Conservation (phyloP, 345 rosid species). For the Salix purpurea region DNA sequence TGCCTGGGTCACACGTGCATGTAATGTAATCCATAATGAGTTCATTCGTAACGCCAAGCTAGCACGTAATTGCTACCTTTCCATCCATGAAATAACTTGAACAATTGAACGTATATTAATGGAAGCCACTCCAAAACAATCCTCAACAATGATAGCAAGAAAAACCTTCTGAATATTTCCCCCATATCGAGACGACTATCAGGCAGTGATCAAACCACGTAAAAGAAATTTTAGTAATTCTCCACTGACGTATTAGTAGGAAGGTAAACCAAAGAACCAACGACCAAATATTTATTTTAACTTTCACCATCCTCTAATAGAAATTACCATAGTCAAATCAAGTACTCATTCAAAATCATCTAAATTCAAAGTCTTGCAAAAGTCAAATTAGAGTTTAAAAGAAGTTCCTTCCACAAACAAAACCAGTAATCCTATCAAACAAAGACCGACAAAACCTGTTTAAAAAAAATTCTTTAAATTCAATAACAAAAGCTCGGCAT, state of each 20-base stretch:
- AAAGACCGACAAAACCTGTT: not conserved
- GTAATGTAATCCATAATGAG: not conserved
- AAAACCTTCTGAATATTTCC: not conserved
- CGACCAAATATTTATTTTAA: not conserved
- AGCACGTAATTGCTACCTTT: not conserved
- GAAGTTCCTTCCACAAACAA: not conserved
- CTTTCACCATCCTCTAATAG: not conserved
- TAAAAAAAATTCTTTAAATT: not conserved
- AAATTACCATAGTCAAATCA: not conserved
- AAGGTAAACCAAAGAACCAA: not conserved
- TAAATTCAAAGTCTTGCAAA: not conserved
- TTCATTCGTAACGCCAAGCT: not conserved
- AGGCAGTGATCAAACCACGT: not conserved
- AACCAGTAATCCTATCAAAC: not conserved
- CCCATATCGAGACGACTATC: not conserved
- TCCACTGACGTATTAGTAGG: not conserved
- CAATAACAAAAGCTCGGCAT: not conserved
- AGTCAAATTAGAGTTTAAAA: not conserved
- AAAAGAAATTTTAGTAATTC: not conserved
- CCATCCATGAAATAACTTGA: not conserved
- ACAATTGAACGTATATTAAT: not conserved
- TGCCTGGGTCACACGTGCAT: constrained; percentile 50
- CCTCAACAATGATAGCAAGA: not conserved
- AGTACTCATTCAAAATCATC: not conserved
- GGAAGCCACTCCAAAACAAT: too few species aligned